These are phyloP conservation scores for Trichoderma sp. DNA, from an alignment of 2,329 filamentous ascomycete species.

Conservation along the genomic window DNA sequence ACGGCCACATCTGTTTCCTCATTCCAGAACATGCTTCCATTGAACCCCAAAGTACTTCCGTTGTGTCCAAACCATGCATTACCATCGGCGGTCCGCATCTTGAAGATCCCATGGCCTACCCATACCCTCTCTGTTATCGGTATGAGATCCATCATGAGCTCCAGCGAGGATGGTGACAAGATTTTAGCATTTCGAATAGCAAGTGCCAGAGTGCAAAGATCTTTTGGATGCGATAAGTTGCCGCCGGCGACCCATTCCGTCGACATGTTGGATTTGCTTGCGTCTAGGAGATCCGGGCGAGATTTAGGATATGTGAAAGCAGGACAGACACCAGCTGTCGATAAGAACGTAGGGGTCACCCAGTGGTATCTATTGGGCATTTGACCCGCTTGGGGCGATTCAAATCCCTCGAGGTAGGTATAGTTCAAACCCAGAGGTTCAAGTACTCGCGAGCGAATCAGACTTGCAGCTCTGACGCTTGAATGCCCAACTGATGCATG, in stretches of 20 bases:
- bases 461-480: neutral
- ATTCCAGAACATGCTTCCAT: neutral
- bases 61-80: neutral
- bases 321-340: neutral
- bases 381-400: neutral
- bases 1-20: neutral
- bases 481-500: neutral
- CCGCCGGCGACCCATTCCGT: neutral
- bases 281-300: neutral
- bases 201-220: neutral
- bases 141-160: neutral
- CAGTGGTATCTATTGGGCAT: neutral
- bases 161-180: neutral
- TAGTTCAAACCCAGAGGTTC: neutral
- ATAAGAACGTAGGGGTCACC: neutral
- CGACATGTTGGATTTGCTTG: neutral
- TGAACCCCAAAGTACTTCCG: neutral
- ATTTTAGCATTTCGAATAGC: neutral
- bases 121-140: neutral
- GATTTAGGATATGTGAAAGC: neutral
- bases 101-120: neutral
- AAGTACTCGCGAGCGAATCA: neutral
- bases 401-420: neutral
- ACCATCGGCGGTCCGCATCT: neutral
- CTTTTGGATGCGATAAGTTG: neutral